Percentiles rank a stretch among this genome's conserved stretches.
These are phyloP conservation scores for Neophaeococcomyces mojaviensis DNA, from an alignment of 2,329 filamentous ascomycete genomes.

Conservation along the genomic window DNA sequence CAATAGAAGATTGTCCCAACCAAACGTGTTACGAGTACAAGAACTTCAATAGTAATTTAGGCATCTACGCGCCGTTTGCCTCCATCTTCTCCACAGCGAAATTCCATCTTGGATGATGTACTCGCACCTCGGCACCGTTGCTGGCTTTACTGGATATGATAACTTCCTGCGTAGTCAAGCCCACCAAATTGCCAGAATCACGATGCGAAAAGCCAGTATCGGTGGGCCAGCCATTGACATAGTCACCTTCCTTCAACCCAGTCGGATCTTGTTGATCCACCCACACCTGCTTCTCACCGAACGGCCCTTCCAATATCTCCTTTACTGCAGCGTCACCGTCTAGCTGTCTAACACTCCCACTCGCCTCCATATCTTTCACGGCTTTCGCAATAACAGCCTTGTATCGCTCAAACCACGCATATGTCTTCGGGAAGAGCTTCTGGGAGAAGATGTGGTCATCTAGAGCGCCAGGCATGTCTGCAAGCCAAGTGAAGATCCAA, in stretches of 20 bases:
- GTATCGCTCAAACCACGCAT: constrained; percentile 6
- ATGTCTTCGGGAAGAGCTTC: constrained; percentile 1
- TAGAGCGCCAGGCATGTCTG: constrained; percentile 3
- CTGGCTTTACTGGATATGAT: constrained; percentile 2
- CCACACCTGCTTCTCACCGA: not conserved
- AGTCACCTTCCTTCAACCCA: constrained; percentile 3
- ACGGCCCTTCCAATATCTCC: constrained; percentile 1
- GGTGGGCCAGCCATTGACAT: constrained; percentile 1
- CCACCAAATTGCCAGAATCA: constrained; percentile 5
- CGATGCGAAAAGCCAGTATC: constrained; percentile 6
- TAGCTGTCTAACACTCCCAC: not conserved
- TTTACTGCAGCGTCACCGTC: constrained; percentile 4
- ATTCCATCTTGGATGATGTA: constrained; percentile 10
- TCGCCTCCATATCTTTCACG: not conserved
- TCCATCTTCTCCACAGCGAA: constrained; percentile 2
- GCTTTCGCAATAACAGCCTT: not conserved
- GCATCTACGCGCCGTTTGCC: not conserved
- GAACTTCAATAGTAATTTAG: too few species aligned
- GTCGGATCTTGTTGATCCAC: constrained; percentile 1
- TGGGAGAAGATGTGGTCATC: not conserved
- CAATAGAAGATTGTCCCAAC: too few species aligned
- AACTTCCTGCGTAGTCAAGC: constrained; percentile 3
- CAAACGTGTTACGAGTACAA: too few species aligned
- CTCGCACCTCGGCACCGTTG: constrained; percentile 1
- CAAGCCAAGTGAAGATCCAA: constrained; percentile 10